Evolutionary conservation across 805 yeast genomes (phyloP).

Genomic region (Saccharomycopsis oosterbeekiorum): DNA sequence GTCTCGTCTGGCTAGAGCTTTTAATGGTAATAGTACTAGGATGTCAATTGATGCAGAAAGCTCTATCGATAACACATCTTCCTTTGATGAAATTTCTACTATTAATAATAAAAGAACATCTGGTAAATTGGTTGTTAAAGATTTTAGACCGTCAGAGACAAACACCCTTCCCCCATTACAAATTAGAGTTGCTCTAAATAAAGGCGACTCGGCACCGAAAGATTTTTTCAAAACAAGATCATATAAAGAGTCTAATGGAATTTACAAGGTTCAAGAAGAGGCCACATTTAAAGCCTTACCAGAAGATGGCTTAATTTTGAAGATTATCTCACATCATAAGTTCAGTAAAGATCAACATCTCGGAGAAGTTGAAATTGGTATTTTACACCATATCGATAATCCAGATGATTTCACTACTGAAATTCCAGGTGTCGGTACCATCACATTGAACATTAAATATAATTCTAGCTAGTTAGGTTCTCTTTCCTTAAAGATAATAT

Average conservation of each 20-base stretch:
- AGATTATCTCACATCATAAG: slow-evolving; percentile 56
- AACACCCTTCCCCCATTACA: slow-evolving; percentile 28
- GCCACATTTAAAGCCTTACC: slow-evolving; percentile 57
- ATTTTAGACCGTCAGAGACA: slow-evolving; percentile 18
- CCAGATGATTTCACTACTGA: slow-evolving; percentile 30
- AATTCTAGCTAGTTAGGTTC: background rate
- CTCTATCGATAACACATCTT: background rate
- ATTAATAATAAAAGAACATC: slow-evolving; percentile 7
- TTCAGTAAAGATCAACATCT: slow-evolving; percentile 62
- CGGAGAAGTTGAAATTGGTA: slow-evolving; percentile 45
- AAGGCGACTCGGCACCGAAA: slow-evolving; percentile 32
- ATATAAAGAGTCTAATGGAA: slow-evolving; percentile 39
- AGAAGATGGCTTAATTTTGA: slow-evolving; percentile 49
- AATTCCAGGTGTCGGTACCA: slow-evolving; percentile 3
- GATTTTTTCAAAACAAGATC: slow-evolving; percentile 58
- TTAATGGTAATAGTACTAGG: background rate
- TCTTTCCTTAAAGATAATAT: background rate
- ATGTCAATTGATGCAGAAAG: background rate
- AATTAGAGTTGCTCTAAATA: slow-evolving; percentile 44
- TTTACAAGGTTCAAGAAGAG: slow-evolving; percentile 50
- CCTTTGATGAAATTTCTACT: background rate
- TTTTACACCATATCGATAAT: slow-evolving; percentile 41
- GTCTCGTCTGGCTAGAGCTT: background rate
- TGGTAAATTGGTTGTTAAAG: slow-evolving; percentile 16
- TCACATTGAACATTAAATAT: slow-evolving; percentile 7